Evolutionary conservation across 2,329 filamentous ascomycete genomes (phyloP), one percentile per base, ranked within the genome.

Genomic region (Colletotrichum eleusines): DNA sequence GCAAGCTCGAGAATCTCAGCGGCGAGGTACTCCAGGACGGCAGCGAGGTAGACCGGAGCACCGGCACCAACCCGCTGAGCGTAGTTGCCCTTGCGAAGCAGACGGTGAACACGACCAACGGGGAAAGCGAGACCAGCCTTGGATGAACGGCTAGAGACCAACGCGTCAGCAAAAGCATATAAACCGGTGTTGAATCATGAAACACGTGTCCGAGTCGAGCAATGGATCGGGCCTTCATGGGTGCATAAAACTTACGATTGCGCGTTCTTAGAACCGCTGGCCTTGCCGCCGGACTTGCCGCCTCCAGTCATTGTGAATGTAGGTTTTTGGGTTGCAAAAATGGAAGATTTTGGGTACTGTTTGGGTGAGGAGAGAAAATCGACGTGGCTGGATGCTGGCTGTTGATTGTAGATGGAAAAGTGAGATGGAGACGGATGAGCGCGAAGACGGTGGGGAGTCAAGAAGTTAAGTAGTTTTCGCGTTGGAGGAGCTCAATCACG

Each of bases 231-330:
- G 12, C 3, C 5, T 5, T 2, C 11, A 28, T 50, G 63, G 40
- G 63, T 40, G 26, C 3, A n/a, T 5, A 53, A 7, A 73, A 92
- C 95, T 91, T 88, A 98, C 96, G 95, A 98, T 90, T 98, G 96
- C 81, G 96, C 93, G 89, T 93, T 97, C 94, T 99, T 99, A 88
- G 93, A 92, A 88, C 95, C 94, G 88, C 93, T 95, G 89, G 95
- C 95, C 92, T 98, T 98, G 91, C 96, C 96, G 86, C 96, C 96
- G 88, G 95, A 98, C 88, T 99, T 99, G 86, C 96, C 96, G 86
- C 95, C 95, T 90, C 95, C 95, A 94, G 96, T 97, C 96, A 99
- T 99, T 93, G 94, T 98, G 92, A 89, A 80, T 77, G 48, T 63
- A 76, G 80, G 78, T 80, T 78, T 76, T 77, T 77, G 77, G 74